Percentiles rank a stretch among this genome's conserved stretches.
These are phyloP conservation scores for Ogataea glucozyma DNA, from an alignment of 805 yeast species.

Conservation along the genomic window DNA sequence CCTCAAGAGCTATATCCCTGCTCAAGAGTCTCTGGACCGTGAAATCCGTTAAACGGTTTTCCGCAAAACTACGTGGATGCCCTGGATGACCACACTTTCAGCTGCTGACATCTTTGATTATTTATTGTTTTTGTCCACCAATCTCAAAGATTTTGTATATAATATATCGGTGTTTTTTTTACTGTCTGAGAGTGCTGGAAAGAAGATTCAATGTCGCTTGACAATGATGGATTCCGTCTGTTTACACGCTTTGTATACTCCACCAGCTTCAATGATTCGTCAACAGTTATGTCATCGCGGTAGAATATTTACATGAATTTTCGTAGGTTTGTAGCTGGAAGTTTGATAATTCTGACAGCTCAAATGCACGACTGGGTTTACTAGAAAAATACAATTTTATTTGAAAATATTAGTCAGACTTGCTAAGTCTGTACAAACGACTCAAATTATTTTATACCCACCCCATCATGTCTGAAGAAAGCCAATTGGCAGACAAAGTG, in stretches of 20 bases:
- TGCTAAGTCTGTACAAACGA: too few relatives aligned
- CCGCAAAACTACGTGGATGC: too few relatives aligned
- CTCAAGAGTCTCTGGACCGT: conserved; percentile 36
- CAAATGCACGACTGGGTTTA: too few relatives aligned
- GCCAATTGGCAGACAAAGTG: neutral
- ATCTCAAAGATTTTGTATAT: conserved; percentile 7
- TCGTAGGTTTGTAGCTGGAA: too few relatives aligned
- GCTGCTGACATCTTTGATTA: conserved; percentile 8
- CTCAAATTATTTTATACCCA: neutral
- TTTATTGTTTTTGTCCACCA: conserved; percentile 8
- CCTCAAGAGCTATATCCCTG: conserved; percentile 37
- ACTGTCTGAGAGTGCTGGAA: neutral
- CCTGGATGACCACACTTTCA: too few relatives aligned
- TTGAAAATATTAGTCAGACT: too few relatives aligned
- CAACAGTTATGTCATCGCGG: too few relatives aligned
- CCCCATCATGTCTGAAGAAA: conserved; percentile 1
- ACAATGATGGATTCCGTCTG: neutral
- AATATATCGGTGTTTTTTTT: conserved; percentile 4
- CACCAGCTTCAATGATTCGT: too few relatives aligned
- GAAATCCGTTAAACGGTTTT: conserved; percentile 35
- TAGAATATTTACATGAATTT: too few relatives aligned
- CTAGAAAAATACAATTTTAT: too few relatives aligned
- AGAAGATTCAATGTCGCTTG: neutral
- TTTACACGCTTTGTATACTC: neutral
- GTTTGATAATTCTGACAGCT: too few relatives aligned